A percentile compares a stretch with the other conserved stretches of the same genome.
These are phyloP conservation scores for Bruguiera sexangula DNA, from an alignment of 345 rosid species.

Conservation along the genomic window DNA sequence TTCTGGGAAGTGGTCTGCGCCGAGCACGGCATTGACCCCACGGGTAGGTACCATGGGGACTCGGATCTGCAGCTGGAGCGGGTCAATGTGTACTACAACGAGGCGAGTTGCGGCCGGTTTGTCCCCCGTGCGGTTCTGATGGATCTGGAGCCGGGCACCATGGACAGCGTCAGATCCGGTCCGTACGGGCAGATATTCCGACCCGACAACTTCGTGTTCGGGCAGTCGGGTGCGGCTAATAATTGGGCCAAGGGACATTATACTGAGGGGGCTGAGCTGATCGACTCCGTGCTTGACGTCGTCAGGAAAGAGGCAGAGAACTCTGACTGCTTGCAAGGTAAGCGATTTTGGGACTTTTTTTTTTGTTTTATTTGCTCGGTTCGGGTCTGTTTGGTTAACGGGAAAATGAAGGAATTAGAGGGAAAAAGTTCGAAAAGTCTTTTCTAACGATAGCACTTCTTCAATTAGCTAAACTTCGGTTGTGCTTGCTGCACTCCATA, in stretches of 20 bases:
- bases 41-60: slow-evolving; percentile 66
- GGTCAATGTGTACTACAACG: slow-evolving; percentile 71
- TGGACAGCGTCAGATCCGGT: slow-evolving; percentile 77
- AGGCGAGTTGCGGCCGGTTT: slow-evolving; percentile 68
- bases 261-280: slow-evolving; percentile 74
- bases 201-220: slow-evolving; percentile 72
- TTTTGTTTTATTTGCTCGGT: too few species aligned
- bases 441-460: too few species aligned
- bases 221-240: slow-evolving; percentile 75
- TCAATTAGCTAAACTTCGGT: too few species aligned
- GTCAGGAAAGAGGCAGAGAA: slow-evolving; percentile 78
- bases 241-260: slow-evolving; percentile 90
- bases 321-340: slow-evolving; percentile 74
- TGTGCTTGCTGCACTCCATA: too few species aligned
- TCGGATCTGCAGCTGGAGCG: slow-evolving; percentile 66
- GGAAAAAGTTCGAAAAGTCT: too few species aligned
- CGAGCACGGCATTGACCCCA: slow-evolving; percentile 76
- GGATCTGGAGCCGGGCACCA: slow-evolving; percentile 84
- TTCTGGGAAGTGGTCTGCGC: slow-evolving; percentile 84
- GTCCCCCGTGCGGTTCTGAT: slow-evolving; percentile 74
- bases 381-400: neutral
- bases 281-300: slow-evolving; percentile 68
- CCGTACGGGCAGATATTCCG: slow-evolving; percentile 71
- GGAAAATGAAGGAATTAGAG: too few species aligned
- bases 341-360: neutral